Conservation (phyloP, 768 basidiomycete genomes). For the Lactarius quietus region DNA sequence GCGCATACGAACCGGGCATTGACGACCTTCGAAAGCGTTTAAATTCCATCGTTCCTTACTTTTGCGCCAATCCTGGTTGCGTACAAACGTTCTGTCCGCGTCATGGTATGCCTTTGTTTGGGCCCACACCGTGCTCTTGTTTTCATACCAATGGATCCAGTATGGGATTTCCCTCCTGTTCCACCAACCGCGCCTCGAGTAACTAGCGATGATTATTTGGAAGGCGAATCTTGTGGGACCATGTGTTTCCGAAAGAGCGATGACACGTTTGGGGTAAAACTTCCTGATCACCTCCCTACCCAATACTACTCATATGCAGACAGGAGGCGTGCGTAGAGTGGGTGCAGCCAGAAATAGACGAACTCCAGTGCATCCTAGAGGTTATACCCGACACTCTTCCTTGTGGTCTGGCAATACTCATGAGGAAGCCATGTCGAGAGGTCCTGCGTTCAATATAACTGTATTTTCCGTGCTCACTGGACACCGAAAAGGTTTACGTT, state of each 20-base stretch:
- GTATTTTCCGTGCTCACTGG: neutral
- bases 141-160: neutral
- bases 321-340: constrained; percentile 11
- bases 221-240: constrained; percentile 1
- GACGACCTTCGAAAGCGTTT: constrained; percentile 29
- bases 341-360: constrained; percentile 14
- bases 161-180: neutral
- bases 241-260: constrained; percentile 15
- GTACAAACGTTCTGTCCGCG: constrained; percentile 8
- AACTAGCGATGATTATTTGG: constrained; percentile 1
- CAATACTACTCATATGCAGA: neutral
- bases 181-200: constrained; percentile 13
- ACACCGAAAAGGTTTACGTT: constrained; percentile 11
- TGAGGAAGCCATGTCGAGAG: constrained; percentile 22
- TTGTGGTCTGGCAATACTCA: constrained; percentile 23
- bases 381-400: constrained; percentile 21
- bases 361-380: constrained; percentile 20
- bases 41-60: constrained; percentile 28
- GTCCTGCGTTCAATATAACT: neutral
- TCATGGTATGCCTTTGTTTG: constrained; percentile 10
- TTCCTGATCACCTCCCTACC: neutral
- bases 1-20: constrained; percentile 24
- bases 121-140: neutral
- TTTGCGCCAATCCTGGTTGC: constrained; percentile 27
- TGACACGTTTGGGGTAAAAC: neutral